Conservation (phyloP, 2,329 filamentous ascomycete genomes). For the Botrytis hyacinthi region DNA sequence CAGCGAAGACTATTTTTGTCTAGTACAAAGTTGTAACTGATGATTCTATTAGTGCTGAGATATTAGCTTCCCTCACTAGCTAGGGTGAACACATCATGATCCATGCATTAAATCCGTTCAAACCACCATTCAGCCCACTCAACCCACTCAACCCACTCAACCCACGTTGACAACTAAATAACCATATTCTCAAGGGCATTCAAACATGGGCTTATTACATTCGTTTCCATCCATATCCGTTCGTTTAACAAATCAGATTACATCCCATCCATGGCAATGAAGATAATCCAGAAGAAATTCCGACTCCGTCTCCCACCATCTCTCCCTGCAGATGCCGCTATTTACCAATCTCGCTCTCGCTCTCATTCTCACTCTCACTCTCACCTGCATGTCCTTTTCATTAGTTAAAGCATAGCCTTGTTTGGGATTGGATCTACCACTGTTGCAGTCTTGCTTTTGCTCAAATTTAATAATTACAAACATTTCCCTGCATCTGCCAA, state of each 20-base stretch:
- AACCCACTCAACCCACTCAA: neutral
- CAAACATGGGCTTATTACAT: neutral
- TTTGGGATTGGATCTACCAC: slow-evolving; percentile 9
- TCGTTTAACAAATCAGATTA: neutral
- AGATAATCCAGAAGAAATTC: neutral
- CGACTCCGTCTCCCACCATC: neutral
- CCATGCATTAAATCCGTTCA: slow-evolving; percentile 1
- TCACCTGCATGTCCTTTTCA: neutral
- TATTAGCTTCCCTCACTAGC: neutral
- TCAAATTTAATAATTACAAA: slow-evolving; percentile 11
- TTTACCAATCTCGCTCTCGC: neutral
- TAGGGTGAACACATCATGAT: slow-evolving; percentile 1
- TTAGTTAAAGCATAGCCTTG: slow-evolving; percentile 7
- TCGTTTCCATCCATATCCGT: neutral
- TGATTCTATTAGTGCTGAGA: neutral
- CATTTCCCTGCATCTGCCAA: slow-evolving; percentile 17
- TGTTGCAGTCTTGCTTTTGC: slow-evolving; percentile 9
- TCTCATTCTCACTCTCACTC: neutral
- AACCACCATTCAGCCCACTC: neutral
- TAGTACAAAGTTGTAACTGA: neutral
- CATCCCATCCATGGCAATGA: slow-evolving; percentile 4
- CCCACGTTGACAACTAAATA: neutral
- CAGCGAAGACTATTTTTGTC: neutral
- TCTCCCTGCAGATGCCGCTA: slow-evolving; percentile 9
- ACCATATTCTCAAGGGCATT: neutral